These are phyloP conservation scores for Sclerotinia sclerotiorum DNA, from an alignment of 2,329 filamentous ascomycete species.

Conservation along the genomic window DNA sequence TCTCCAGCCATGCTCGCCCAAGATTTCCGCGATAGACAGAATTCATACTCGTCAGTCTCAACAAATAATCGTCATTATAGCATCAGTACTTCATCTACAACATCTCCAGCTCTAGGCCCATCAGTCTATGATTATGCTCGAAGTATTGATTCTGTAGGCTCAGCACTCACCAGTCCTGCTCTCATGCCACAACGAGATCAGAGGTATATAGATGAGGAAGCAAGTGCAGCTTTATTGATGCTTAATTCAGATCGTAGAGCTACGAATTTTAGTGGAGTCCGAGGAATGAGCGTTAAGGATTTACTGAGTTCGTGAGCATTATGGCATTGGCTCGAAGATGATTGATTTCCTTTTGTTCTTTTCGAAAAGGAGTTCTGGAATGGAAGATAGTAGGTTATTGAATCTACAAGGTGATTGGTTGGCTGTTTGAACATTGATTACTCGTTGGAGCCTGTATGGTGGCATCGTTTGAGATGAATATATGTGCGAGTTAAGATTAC, in stretches of 20 bases:
- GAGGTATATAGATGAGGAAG: slow-evolving; percentile 59
- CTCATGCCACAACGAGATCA: slow-evolving; percentile 57
- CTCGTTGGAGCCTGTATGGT: background rate
- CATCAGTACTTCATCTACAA: slow-evolving; percentile 50
- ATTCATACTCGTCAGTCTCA: slow-evolving; percentile 54
- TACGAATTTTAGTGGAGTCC: slow-evolving; percentile 36
- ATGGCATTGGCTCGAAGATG: background rate
- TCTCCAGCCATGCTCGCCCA: slow-evolving; percentile 54
- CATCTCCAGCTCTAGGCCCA: slow-evolving; percentile 60
- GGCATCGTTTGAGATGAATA: background rate
- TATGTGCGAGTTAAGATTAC: no score
- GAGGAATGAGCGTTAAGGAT: slow-evolving; percentile 56
- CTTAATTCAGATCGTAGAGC: slow-evolving; percentile 69
- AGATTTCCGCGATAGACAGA: slow-evolving; percentile 48
- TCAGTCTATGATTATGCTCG: slow-evolving; percentile 46
- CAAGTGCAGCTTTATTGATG: slow-evolving; percentile 84
- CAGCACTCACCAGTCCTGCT: slow-evolving; percentile 58
- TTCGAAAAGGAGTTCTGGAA: background rate
- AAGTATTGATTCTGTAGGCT: slow-evolving; percentile 45
- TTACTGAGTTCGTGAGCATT: slow-evolving; percentile 49
- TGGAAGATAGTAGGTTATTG: background rate
- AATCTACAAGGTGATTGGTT: background rate
- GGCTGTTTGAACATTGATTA: background rate
- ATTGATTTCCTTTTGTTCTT: background rate
- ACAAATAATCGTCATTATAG: slow-evolving; percentile 52